A percentile compares a stretch with the other conserved stretches of the same genome.
phyloP scores from a whole-genome alignment of 2,329 filamentous ascomycete species.

The Coccinonectria pachysandricola region DNA sequence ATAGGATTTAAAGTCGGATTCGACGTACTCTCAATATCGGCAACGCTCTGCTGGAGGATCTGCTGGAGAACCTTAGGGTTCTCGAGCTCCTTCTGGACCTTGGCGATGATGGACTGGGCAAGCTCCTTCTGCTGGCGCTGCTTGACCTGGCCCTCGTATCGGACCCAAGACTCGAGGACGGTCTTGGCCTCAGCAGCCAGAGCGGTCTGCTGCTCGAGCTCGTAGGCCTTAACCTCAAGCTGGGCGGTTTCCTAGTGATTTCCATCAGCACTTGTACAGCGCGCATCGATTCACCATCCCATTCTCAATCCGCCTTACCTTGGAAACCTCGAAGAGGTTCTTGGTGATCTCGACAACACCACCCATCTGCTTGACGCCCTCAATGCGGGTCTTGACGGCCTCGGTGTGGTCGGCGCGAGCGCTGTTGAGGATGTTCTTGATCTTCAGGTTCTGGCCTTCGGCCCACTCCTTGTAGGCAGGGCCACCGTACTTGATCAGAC shows the following conservation, averaged over 20 bases:
- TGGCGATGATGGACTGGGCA: slow-evolving; percentile 83
- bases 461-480: slow-evolving; percentile 92
- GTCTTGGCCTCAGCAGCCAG: slow-evolving; percentile 87
- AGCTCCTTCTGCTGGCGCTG: slow-evolving; percentile 96
- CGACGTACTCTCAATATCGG: slow-evolving; percentile 81
- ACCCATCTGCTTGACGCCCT: slow-evolving; percentile 87
- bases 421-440: slow-evolving; percentile 89
- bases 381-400: slow-evolving; percentile 89
- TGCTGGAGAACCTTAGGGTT: slow-evolving; percentile 95
- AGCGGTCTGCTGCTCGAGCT: slow-evolving; percentile 93
- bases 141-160: slow-evolving; percentile 98
- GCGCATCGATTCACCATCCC: too few species aligned
- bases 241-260: slow-evolving; percentile 75
- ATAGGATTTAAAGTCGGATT: slow-evolving; percentile 1
- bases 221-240: slow-evolving; percentile 91
- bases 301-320: too few species aligned
- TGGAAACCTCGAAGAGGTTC: slow-evolving; percentile 92
- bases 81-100: slow-evolving; percentile 98
- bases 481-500: slow-evolving; percentile 85
- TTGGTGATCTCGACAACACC: slow-evolving; percentile 96
- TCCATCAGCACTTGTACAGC: slow-evolving; percentile 12
- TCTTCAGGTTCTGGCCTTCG: slow-evolving; percentile 77
- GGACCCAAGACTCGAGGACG: slow-evolving; percentile 96
- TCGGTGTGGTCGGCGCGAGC: slow-evolving; percentile 90
- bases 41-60: slow-evolving; percentile 92